Evolutionary conservation across 2,329 filamentous ascomycete species (phyloP).

Genomic region (Fusarium sp.): DNA sequence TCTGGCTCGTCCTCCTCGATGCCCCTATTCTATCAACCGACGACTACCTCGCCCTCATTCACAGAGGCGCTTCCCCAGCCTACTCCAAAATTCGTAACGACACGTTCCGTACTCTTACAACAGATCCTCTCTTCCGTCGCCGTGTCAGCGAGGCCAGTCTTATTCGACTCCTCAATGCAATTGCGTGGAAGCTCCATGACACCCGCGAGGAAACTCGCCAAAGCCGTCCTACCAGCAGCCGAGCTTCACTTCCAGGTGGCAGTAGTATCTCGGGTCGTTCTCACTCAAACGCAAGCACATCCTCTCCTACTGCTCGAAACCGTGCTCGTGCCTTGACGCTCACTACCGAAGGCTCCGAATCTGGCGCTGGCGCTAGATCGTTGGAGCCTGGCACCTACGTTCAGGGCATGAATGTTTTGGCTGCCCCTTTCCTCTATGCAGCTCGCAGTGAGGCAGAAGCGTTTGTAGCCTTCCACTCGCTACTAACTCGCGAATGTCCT

Average conservation of each 20-base stretch:
- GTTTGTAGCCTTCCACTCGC: constrained; percentile 88
- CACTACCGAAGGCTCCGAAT: constrained; percentile 73
- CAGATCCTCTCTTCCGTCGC: constrained; percentile 95
- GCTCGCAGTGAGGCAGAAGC: constrained; percentile 95
- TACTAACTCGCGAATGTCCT: constrained; percentile 88
- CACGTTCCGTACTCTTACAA: constrained; percentile 95
- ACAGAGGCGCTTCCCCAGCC: constrained; percentile 91
- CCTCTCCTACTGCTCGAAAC: constrained; percentile 60
- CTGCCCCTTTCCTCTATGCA: constrained; percentile 94
- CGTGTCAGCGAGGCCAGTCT: constrained; percentile 95
- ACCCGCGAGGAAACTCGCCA: constrained; percentile 65
- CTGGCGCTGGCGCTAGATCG: constrained; percentile 61
- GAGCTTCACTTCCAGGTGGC: constrained; percentile 50
- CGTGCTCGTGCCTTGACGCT: constrained; percentile 69
- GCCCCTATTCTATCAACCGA: constrained; percentile 87
- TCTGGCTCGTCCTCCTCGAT: constrained; percentile 94
- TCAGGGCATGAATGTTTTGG: constrained; percentile 98
- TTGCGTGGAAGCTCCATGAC: constrained; percentile 94
- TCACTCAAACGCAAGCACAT: constrained; percentile 54
- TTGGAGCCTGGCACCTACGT: constrained; percentile 87
- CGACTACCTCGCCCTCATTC: constrained; percentile 88
- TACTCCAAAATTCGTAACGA: constrained; percentile 99
- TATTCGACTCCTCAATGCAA: constrained; percentile 92
- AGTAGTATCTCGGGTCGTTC: constrained; percentile 51
- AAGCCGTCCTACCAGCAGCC: constrained; percentile 55